Evolutionary conservation across 2,329 filamentous ascomycete species (phyloP), one percentile per base, ranked within the genome.

Genomic region (Aspergillus glaucus): DNA sequence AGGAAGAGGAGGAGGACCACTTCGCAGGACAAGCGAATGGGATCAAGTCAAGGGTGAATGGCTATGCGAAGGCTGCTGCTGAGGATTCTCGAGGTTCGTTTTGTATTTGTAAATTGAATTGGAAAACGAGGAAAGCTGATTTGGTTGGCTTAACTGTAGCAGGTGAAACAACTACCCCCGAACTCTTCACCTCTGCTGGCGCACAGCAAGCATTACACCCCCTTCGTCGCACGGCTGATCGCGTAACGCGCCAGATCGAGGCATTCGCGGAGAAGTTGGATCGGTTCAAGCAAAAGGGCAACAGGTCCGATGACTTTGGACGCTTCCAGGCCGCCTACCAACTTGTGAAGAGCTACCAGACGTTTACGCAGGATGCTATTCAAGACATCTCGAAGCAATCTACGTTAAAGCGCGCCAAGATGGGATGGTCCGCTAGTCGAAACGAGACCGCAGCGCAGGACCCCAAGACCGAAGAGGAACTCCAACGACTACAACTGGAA

Each of bases 181-280:
- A 63, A 28, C 62, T 72, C 36, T 70, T 74, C 47, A 75, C 74
- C 30, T 68, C 71, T 14, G 69, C 73, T 21, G 73, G 75, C 53
- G 69, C 77, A 17, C 70, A 72, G 47, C 71, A 79, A 58, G 74
- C 76, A 28, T 67, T 84, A 26, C 77, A 80, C 56, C 81, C 81
- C 15, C 70, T 86, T 55, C 80, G 81, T 64, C 76, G 79, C 55
- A 81, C 83, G 57, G 82, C 82, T 51, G 80, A 88, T 56, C 78
- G 80, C 40, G 82, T 88, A 28, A 86, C 87, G 45, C 82, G 84
- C 53, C 89, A 95, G 68, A 88, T 95, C 50, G 89, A 95, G 70
- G 79, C 82, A 41, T 96, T 96, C 64, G 90, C 91, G 34, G 85
- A 87, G 63, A 81, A 82, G 45, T 78, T 96, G 19, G 91, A 96